A percentile compares a stretch with the other conserved stretches of the same genome.
These are phyloP conservation scores for Nyssa sinensis DNA, from an alignment of 148 eudicot species.

Conservation along the genomic window DNA sequence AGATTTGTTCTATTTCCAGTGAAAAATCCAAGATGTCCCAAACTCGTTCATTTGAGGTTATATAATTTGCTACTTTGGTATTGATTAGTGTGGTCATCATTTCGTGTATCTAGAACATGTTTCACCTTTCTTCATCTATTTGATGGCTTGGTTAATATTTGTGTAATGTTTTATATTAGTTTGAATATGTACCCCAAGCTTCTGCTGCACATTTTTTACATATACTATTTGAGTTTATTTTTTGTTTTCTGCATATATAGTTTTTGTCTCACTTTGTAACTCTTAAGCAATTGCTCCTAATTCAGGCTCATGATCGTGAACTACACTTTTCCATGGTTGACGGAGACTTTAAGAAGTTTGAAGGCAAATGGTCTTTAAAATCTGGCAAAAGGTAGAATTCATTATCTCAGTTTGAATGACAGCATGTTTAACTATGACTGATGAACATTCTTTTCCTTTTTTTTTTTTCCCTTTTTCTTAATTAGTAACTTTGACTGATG, in stretches of 20 bases:
- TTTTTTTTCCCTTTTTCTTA: neutral
- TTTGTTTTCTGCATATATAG: neutral
- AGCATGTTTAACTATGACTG: neutral
- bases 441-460: neutral
- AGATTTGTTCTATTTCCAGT: neutral
- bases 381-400: conserved; percentile 53
- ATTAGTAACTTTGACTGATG: too few species aligned
- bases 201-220: neutral
- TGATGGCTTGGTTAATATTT: neutral
- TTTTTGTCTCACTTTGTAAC: conserved; percentile 9
- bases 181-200: too few species aligned
- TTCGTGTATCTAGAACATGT: neutral
- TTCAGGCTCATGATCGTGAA: conserved; percentile 75
- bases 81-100: too few species aligned
- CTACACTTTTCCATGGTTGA: conserved; percentile 93
- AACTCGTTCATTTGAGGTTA: neutral
- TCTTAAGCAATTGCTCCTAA: conserved; percentile 18
- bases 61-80: neutral
- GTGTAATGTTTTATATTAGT: neutral
- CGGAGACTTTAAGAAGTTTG: conserved; percentile 99
- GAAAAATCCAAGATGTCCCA: neutral
- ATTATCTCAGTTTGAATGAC: neutral
- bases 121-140: neutral
- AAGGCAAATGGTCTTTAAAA: conserved; percentile 91
- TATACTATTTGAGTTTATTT: too few species aligned